Conservation (phyloP, 495 filamentous ascomycete species). For the Talaromyces borbonicus region DNA sequence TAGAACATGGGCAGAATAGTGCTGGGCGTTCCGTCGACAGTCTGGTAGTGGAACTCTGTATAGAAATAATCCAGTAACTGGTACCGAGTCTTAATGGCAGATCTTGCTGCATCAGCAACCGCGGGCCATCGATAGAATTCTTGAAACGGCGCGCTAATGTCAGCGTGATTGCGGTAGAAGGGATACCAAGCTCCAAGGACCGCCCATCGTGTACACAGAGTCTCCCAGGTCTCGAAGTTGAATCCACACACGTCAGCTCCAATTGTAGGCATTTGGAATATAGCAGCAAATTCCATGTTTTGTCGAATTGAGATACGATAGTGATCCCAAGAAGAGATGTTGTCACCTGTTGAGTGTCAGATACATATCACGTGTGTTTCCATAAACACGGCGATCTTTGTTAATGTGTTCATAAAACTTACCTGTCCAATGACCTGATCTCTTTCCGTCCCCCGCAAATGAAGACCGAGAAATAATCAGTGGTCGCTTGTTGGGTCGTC, state of each 20-base stretch:
- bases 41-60: constrained; percentile 59
- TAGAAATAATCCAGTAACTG: constrained; percentile 74
- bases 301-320: constrained; percentile 61
- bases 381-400: background rate
- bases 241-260: constrained; percentile 81
- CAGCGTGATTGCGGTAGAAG: constrained; percentile 79
- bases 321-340: constrained; percentile 60
- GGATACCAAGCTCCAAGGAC: constrained; percentile 68
- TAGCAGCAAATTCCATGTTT: constrained; percentile 63
- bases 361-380: no score
- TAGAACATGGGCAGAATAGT: constrained; percentile 61
- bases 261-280: constrained; percentile 83
- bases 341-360: constrained; percentile 48
- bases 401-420: constrained; percentile 32
- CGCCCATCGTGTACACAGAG: constrained; percentile 77
- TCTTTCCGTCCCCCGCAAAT: constrained; percentile 66
- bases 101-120: constrained; percentile 56
- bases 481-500: constrained; percentile 58
- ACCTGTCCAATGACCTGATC: constrained; percentile 79
- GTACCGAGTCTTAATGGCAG: constrained; percentile 68
- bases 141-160: constrained; percentile 42
- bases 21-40: constrained; percentile 50
- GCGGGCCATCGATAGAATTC: constrained; percentile 70
- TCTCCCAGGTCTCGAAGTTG: constrained; percentile 60
- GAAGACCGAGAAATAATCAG: constrained; percentile 78